Evolutionary conservation across 441 rosid species (phyloP), one percentile per base, ranked within the genome.

Genomic region (Jatropha podagrica): DNA sequence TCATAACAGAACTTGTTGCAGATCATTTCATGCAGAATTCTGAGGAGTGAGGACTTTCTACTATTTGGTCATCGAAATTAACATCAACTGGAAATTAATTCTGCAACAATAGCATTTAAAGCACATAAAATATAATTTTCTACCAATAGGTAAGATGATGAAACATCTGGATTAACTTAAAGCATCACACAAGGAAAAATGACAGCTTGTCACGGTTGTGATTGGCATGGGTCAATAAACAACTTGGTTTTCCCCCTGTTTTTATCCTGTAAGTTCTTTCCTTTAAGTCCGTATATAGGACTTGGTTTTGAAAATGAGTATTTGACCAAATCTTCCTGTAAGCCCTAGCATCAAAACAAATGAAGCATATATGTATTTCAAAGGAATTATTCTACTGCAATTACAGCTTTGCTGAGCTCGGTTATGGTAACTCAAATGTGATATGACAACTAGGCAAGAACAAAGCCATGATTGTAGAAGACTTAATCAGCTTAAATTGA

Each of bases 401-500:
- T 54, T 14, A 54, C 20, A 17, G 20, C 58, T 7, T 4, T 17
- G 18, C 5, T 54, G 7, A 17, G 17, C n/a, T 54, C 17, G 17
- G 5, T 54, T 54, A 54, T 12, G 37, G 7, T 46, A 46, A 68
- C 14, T 46, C 2, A 48, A 68, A 51, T 68, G 42, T 32, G 32
- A 32, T 32, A 32, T 23, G 32, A 37, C 44, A 69, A 38, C 62
- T 37, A 14, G 15, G 48, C 61, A 27, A 27, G 3, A 9, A 3
- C 20, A 23, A 26, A 78, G 58, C 48, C 48, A 72, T 41, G 4
- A 69, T 51, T 32, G 14, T 18, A 65, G 20, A 48, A 68, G 49
- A 27, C 70, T 51, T 49, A 48, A 69, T 20, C 56, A 65, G 75
- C 58, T 26, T 61, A 74, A 58, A 74, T 41, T 74, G 51, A 64